phyloP scores from a whole-genome alignment of 768 basidiomycete genomes.

The Podaxis mareebaensis region DNA sequence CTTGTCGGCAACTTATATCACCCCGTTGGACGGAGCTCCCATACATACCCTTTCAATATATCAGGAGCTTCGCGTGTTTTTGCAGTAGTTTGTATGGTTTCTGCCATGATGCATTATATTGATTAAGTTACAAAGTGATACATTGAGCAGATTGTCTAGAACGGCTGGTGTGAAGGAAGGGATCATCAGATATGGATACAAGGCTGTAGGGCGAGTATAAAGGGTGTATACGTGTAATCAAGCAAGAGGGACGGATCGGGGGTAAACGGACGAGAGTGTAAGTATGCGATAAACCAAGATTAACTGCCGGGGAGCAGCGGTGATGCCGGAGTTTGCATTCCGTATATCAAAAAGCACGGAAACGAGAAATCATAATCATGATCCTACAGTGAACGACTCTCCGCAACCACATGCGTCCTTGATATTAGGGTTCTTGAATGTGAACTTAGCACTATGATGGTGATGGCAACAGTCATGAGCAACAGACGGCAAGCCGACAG shows the following conservation, averaged over 20 bases:
- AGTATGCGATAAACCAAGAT: background rate
- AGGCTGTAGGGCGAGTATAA: slow-evolving; percentile 17
- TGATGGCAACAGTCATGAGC: background rate
- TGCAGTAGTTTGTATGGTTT: background rate
- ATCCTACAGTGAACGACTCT: slow-evolving; percentile 79
- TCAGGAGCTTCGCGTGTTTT: background rate
- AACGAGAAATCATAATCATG: slow-evolving; percentile 27
- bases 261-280: background rate
- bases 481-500: background rate
- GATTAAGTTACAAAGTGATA: slow-evolving; percentile 9
- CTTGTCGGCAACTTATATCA: background rate
- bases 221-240: slow-evolving; percentile 13
- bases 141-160: slow-evolving; percentile 4
- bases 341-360: background rate
- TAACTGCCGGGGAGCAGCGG: background rate
- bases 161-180: background rate
- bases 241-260: background rate
- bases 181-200: slow-evolving; percentile 8
- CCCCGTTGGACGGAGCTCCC: no score
- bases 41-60: background rate
- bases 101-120: background rate
- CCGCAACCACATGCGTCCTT: slow-evolving; percentile 95
- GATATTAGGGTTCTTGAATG: slow-evolving; percentile 90
- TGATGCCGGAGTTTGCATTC: background rate
- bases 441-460: slow-evolving; percentile 67